phyloP scores from a whole-genome alignment of 352 stramenopile genomes.

The Aphanomyces invadans region DNA sequence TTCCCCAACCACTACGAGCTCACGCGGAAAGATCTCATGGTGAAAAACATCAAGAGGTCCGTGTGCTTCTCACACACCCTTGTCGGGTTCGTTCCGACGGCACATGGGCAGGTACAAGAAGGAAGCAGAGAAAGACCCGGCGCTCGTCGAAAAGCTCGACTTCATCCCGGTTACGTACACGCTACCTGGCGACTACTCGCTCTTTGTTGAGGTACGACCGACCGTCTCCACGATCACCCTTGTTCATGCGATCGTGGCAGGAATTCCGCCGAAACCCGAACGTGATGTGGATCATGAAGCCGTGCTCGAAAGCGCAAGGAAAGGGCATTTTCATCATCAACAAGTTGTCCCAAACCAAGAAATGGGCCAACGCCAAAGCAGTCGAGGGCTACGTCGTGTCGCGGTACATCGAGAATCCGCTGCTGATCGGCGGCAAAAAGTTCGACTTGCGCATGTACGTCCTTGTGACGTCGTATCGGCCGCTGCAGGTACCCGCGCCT shows the following conservation, averaged over 20 bases:
- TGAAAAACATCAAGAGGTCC: slow-evolving; percentile 91
- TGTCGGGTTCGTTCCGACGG: background rate
- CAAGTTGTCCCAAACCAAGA: slow-evolving; percentile 88
- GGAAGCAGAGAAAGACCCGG: slow-evolving; percentile 32
- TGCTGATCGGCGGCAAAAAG: slow-evolving; percentile 90
- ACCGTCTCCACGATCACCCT: background rate
- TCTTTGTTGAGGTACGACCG: slow-evolving; percentile 79
- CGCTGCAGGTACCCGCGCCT: slow-evolving; percentile 48
- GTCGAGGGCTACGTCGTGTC: slow-evolving; percentile 82
- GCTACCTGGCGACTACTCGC: slow-evolving; percentile 86
- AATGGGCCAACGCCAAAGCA: slow-evolving; percentile 76
- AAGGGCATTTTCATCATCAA: slow-evolving; percentile 93
- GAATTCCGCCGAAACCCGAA: slow-evolving; percentile 79
- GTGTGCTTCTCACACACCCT: slow-evolving; percentile 7
- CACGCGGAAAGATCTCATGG: slow-evolving; percentile 89
- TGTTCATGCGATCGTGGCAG: background rate
- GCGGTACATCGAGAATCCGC: slow-evolving; percentile 84
- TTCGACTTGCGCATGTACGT: slow-evolving; percentile 91
- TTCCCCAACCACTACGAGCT: slow-evolving; percentile 91
- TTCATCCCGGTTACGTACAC: slow-evolving; percentile 90
- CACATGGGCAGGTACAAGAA: slow-evolving; percentile 43
- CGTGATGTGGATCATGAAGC: slow-evolving; percentile 94
- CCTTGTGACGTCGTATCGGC: slow-evolving; percentile 83
- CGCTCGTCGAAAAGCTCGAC: slow-evolving; percentile 36
- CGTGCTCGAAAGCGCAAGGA: slow-evolving; percentile 80